phyloP scores from a whole-genome alignment of 148 eudicot species.

The Silene conica region DNA sequence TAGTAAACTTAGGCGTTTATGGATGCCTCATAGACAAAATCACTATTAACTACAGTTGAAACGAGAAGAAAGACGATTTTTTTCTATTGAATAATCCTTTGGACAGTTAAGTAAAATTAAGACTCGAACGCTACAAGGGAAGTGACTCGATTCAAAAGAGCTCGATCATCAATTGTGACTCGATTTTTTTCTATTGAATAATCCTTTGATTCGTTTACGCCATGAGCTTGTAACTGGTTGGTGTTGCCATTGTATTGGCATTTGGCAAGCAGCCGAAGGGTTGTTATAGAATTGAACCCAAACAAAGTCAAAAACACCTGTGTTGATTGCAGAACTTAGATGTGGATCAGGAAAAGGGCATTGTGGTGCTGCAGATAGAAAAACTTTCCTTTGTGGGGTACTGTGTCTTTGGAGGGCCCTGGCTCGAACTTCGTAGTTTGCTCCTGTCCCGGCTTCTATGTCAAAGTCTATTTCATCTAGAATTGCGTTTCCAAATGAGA shows the following conservation, averaged over 20 bases:
- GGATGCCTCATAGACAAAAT: too few species aligned
- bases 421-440: slow-evolving; percentile 39
- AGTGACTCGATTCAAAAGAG: too few species aligned
- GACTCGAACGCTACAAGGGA: too few species aligned
- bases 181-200: too few species aligned
- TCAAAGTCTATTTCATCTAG: slow-evolving; percentile 49
- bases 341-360: slow-evolving; percentile 33
- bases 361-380: slow-evolving; percentile 35
- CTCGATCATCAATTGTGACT: too few species aligned
- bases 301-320: slow-evolving; percentile 36
- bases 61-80: too few species aligned
- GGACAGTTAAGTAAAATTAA: too few species aligned
- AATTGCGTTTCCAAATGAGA: slow-evolving; percentile 39
- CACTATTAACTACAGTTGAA: too few species aligned
- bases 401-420: slow-evolving; percentile 21
- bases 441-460: slow-evolving; percentile 32
- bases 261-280: slow-evolving; percentile 16
- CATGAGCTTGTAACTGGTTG: slow-evolving; percentile 19
- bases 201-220: too few species aligned
- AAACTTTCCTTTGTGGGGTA: slow-evolving; percentile 23
- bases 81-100: too few species aligned
- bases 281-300: slow-evolving; percentile 43
- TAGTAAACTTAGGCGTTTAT: too few species aligned
- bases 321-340: slow-evolving; percentile 21
- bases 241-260: slow-evolving; percentile 26